phyloP scores from a whole-genome alignment of 192 early-diverging fungal genomes.

The Backusella australiensis region DNA sequence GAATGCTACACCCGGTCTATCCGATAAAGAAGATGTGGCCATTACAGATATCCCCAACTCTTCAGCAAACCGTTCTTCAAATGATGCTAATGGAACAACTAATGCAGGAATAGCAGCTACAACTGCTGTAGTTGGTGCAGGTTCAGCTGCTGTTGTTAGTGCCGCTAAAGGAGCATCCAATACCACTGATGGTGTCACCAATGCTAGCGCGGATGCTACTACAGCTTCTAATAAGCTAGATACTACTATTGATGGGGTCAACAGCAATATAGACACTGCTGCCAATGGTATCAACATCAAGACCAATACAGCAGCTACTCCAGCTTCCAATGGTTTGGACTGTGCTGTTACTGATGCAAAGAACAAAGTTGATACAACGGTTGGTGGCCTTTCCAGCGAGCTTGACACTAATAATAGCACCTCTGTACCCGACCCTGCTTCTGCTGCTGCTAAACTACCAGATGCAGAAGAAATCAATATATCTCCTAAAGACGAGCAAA shows the following conservation, averaged over 20 bases:
- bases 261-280: not conserved
- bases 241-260: not conserved
- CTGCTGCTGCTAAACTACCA: not conserved
- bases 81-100: not conserved
- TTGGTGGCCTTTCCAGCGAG: not conserved
- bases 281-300: too few species aligned
- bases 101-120: not conserved
- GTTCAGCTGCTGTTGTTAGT: not conserved
- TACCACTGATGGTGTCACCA: not conserved
- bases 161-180: not conserved
- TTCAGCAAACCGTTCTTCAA: not conserved
- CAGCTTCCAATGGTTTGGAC: too few species aligned
- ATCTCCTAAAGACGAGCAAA: not conserved
- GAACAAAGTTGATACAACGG: not conserved
- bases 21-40: not conserved
- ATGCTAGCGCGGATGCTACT: not conserved
- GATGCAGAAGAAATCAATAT: not conserved
- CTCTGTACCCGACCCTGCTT: not conserved
- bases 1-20: not conserved
- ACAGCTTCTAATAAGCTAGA: not conserved
- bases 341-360: not conserved
- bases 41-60: not conserved
- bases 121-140: not conserved
- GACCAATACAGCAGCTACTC: too few species aligned
- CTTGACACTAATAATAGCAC: not conserved